phyloP scores from a whole-genome alignment of 345 rosid species.

The Brassica rapa region DNA sequence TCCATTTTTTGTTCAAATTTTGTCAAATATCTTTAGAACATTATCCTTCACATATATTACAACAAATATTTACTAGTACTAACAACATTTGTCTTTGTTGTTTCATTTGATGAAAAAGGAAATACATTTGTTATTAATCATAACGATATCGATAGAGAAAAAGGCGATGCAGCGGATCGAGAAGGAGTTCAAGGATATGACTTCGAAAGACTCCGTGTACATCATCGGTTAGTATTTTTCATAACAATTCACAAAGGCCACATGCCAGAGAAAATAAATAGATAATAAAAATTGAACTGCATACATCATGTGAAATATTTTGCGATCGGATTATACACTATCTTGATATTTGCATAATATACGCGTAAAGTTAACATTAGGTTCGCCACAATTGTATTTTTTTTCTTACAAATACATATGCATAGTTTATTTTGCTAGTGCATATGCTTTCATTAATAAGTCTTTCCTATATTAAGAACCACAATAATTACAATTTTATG shows the following conservation, averaged over 20 bases:
- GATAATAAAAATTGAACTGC: neutral
- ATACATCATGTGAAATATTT: neutral
- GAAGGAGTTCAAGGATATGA: neutral
- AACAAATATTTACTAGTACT: neutral
- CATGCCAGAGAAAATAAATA: neutral
- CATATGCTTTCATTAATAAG: neutral
- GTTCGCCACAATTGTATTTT: neutral
- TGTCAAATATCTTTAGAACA: neutral
- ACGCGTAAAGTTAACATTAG: neutral
- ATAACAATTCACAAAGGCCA: neutral
- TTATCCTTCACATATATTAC: neutral
- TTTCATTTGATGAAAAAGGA: neutral
- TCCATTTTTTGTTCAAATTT: neutral
- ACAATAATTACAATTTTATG: neutral
- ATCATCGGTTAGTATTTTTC: constrained; percentile 3
- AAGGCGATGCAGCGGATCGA: neutral
- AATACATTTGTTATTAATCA: neutral
- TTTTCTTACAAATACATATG: neutral
- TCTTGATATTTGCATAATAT: neutral
- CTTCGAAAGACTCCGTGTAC: neutral
- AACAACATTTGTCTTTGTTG: neutral
- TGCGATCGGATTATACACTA: neutral
- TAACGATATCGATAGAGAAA: neutral
- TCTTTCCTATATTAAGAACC: neutral
- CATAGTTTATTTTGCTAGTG: neutral